Conservation (phyloP, 495 filamentous ascomycete genomes). For the Aspergillus leporis region DNA sequence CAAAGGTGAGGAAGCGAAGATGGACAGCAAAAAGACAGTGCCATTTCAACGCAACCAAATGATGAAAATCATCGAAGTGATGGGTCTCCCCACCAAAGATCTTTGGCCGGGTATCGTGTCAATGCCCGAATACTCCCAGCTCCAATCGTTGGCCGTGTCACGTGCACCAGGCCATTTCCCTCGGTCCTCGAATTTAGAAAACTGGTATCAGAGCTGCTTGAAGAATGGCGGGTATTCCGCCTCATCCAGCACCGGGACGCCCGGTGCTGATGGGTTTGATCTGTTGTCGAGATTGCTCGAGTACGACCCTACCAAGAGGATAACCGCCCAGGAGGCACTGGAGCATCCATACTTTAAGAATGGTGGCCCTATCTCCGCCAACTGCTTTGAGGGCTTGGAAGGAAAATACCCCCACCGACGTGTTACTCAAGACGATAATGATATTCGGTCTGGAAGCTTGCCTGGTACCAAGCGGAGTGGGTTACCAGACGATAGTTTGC, state of each 20-base stretch:
- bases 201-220: constrained; percentile 64
- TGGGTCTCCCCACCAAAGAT: constrained; percentile 86
- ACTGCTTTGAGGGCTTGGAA: constrained; percentile 89
- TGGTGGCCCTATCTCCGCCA: constrained; percentile 62
- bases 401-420: constrained; percentile 86
- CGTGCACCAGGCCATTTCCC: constrained; percentile 41
- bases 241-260: constrained; percentile 48
- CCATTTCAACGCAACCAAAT: constrained; percentile 98
- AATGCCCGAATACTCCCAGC: constrained; percentile 80
- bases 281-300: constrained; percentile 80
- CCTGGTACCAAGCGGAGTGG: constrained; percentile 92
- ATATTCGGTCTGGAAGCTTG: constrained; percentile 82
- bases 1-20: constrained; percentile 98
- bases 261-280: constrained; percentile 76
- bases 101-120: constrained; percentile 78
- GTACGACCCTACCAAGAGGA: constrained; percentile 86
- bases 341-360: constrained; percentile 83
- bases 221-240: constrained; percentile 59
- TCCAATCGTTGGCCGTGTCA: constrained; percentile 61
- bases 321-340: constrained; percentile 82
- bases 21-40: constrained; percentile 95
- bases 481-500: constrained; percentile 76
- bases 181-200: constrained; percentile 55
- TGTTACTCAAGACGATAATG: constrained; percentile 92
- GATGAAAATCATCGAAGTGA: constrained; percentile 96